Evolutionary conservation across 768 basidiomycete genomes (phyloP), one percentile per base, ranked within the genome.

Genomic region (Lentinula detonsa): DNA sequence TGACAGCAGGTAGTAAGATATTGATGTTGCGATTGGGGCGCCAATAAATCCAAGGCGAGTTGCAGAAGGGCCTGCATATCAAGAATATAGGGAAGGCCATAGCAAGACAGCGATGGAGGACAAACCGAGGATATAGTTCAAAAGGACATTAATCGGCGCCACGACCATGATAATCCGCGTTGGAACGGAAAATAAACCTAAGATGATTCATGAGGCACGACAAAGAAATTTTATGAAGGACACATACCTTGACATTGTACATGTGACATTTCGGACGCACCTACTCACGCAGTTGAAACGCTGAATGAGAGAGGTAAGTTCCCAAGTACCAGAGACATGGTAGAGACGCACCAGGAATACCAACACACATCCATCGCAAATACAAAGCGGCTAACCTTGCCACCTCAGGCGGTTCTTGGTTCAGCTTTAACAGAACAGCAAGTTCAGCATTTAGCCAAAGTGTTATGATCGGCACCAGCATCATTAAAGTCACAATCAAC

Each of bases 401-500:
- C 2, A 98, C 91, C 63, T 91, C 90, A 21, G 21, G 21, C 1
- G 88, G 87, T 37, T 95, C 91, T 79, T 93, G 91, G 60, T 82
- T 83, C 48, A 92, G 78, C 62, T 74, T 82, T 35, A 96, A 80
- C 0, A 98, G 79, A 46, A 98, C 83, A 0, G 75, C 65, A 21
- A 21, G 21, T 71, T 97, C 94, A 0, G 90, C 86, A 57, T 87
- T 93, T 68, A 88, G 83, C 93, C 96, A 98, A 23, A 93, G 77
- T 2, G 83, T 64, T 51, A 78, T 72, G 62, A 91, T 88, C 0
- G 62, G 62, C 28, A 60, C 15, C 15, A 60, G 33, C 8, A 39
- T 28, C 21, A 21, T 21, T 21, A 60, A 43, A 11, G 10, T 37
- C 8, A 52, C 50, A 21, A 60, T 42, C 39, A 60, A 16, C 50